These are phyloP conservation scores for Lupinus albus DNA, from an alignment of 306 rosid genomes.

Conservation along the genomic window DNA sequence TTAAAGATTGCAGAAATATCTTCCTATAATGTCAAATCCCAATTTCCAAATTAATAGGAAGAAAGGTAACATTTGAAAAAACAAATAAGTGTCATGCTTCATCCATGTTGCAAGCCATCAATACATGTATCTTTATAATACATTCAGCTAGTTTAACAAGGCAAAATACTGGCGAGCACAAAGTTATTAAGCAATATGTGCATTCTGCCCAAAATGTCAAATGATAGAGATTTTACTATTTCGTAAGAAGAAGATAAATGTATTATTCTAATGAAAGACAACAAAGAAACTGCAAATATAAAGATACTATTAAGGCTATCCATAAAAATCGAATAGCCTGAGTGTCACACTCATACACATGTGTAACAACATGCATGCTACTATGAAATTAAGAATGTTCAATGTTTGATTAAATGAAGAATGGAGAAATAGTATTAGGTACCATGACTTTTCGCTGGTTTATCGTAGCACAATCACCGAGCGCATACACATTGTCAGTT, in stretches of 20 bases:
- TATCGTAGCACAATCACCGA: conserved; percentile 95
- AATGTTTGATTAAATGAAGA: conserved; percentile 12
- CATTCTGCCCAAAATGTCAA: neutral
- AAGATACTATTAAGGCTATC: neutral
- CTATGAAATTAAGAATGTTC: conserved; percentile 9
- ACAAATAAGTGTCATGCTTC: conserved; percentile 20
- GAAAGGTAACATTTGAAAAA: conserved; percentile 17
- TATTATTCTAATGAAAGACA: conserved; percentile 14
- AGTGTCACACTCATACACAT: conserved; percentile 2
- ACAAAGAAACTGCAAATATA: conserved; percentile 7
- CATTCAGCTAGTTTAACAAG: neutral
- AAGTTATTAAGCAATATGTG: conserved; percentile 19
- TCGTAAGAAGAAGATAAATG: conserved; percentile 2
- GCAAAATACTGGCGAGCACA: conserved; percentile 11
- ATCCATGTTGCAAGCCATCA: neutral
- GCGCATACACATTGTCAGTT: conserved; percentile 74
- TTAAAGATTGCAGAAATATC: conserved; percentile 78
- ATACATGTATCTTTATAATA: neutral
- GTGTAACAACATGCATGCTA: neutral
- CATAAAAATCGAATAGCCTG: conserved; percentile 27
- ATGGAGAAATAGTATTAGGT: conserved; percentile 36
- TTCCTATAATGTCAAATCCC: conserved; percentile 58
- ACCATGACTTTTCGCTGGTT: conserved; percentile 98
- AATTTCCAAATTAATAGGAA: conserved; percentile 25
- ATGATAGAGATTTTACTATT: neutral